Evolutionary conservation across 2,329 filamentous ascomycete genomes (phyloP).

Genomic region (Capronia americana): DNA sequence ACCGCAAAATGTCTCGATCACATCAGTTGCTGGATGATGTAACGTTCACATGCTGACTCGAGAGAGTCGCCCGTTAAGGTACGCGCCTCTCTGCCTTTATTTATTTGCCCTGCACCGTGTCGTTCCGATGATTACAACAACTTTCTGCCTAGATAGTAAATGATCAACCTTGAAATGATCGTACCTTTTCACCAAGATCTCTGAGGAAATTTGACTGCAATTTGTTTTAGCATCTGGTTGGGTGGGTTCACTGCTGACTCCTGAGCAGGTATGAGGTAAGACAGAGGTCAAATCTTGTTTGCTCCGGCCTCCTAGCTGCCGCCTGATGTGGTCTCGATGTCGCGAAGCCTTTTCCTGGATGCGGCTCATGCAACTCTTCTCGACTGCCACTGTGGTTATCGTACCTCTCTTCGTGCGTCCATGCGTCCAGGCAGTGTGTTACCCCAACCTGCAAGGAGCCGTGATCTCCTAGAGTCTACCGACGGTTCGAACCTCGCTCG

Average conservation of each 20-base stretch:
- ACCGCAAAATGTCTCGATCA: not conserved
- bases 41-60: not conserved
- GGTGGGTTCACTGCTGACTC: slow-evolving; percentile 22
- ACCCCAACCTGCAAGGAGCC: not conserved
- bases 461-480: not conserved
- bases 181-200: slow-evolving; percentile 71
- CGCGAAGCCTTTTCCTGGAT: not conserved
- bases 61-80: not conserved
- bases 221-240: slow-evolving; percentile 1
- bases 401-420: not conserved
- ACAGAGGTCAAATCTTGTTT: not conserved
- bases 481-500: not conserved
- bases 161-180: slow-evolving; percentile 65
- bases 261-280: slow-evolving; percentile 21
- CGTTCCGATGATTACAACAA: slow-evolving; percentile 70
- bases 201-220: slow-evolving; percentile 57
- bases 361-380: not conserved
- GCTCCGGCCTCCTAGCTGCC: not conserved
- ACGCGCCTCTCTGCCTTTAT: not conserved
- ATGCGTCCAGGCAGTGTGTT: not conserved
- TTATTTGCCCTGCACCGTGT: slow-evolving; percentile 28
- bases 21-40: not conserved
- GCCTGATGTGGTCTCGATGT: not conserved
- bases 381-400: not conserved
- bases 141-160: slow-evolving; percentile 70